Evolutionary conservation across 768 basidiomycete species (phyloP).

Genomic region (Mycena epipterygia): DNA sequence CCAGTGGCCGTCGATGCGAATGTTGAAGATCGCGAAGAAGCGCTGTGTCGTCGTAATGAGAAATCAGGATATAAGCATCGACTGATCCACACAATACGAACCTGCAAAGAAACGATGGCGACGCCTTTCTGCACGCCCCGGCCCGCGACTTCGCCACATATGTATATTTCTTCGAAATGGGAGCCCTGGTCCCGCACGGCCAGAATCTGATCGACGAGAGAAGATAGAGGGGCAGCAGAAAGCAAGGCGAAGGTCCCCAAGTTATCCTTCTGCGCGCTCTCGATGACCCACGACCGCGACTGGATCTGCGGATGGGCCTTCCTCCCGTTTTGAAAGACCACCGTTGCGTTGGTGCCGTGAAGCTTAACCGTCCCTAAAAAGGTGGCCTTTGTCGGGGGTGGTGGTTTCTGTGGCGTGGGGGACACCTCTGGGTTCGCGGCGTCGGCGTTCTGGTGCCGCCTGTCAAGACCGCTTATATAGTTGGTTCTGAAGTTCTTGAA

Average conservation of each 20-base stretch:
- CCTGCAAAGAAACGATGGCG: slow-evolving; percentile 32
- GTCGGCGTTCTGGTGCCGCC: neutral
- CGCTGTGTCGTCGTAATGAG: slow-evolving; percentile 6
- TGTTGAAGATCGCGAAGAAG: slow-evolving; percentile 42
- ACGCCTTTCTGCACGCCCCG: slow-evolving; percentile 39
- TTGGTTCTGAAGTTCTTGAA: slow-evolving; percentile 36
- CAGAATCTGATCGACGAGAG: slow-evolving; percentile 38
- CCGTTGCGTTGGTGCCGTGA: slow-evolving; percentile 38
- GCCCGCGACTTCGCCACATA: slow-evolving; percentile 37
- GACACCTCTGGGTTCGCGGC: neutral
- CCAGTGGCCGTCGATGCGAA: slow-evolving; percentile 39
- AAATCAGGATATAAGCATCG: neutral
- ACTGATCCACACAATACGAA: neutral
- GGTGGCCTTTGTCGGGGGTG: slow-evolving; percentile 29
- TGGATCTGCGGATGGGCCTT: slow-evolving; percentile 32
- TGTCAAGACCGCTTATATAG: slow-evolving; percentile 21
- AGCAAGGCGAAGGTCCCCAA: slow-evolving; percentile 34
- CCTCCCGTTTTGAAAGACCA: slow-evolving; percentile 32
- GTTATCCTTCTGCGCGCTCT: slow-evolving; percentile 26
- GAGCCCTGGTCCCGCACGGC: slow-evolving; percentile 17
- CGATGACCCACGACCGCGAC: slow-evolving; percentile 37
- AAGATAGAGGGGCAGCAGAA: slow-evolving; percentile 32
- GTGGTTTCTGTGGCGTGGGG: slow-evolving; percentile 5
- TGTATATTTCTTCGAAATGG: slow-evolving; percentile 31
- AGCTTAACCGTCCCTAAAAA: slow-evolving; percentile 40